These are phyloP conservation scores for Clavispora asparagi DNA, from an alignment of 805 yeast species.

Conservation along the genomic window DNA sequence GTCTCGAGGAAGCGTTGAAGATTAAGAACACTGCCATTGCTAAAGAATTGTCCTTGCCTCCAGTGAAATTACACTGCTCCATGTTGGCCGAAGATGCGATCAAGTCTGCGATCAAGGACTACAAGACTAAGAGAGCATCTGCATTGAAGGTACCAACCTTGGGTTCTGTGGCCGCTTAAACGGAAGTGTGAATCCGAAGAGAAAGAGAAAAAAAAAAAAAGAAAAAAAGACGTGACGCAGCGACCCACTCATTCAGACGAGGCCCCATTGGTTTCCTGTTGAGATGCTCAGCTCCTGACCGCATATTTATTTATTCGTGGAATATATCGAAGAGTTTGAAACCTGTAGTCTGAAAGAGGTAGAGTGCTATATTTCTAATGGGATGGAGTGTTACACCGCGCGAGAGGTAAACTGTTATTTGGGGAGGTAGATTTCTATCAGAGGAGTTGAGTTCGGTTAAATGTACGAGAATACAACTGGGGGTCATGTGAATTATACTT, in stretches of 20 bases:
- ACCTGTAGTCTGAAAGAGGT: too few species aligned
- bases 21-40: constrained; percentile 95
- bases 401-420: too few species aligned
- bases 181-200: too few species aligned
- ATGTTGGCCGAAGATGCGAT: constrained; percentile 99
- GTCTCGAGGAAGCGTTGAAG: constrained; percentile 86
- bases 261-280: background rate
- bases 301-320: background rate
- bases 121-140: constrained; percentile 68
- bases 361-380: too few species aligned
- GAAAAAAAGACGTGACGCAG: background rate
- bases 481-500: too few species aligned
- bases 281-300: background rate
- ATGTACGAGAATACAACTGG: too few species aligned
- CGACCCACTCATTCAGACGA: background rate
- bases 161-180: constrained; percentile 31
- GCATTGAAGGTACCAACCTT: constrained; percentile 45
- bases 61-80: constrained; percentile 95
- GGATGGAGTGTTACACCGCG: too few species aligned
- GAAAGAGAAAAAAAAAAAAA: background rate
- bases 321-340: background rate
- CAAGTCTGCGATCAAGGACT: constrained; percentile 94
- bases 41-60: constrained; percentile 89
- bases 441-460: too few species aligned
- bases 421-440: too few species aligned